These are phyloP conservation scores for Coriolopsis trogii DNA, from an alignment of 1,284 basidiomycete species.

Conservation along the genomic window DNA sequence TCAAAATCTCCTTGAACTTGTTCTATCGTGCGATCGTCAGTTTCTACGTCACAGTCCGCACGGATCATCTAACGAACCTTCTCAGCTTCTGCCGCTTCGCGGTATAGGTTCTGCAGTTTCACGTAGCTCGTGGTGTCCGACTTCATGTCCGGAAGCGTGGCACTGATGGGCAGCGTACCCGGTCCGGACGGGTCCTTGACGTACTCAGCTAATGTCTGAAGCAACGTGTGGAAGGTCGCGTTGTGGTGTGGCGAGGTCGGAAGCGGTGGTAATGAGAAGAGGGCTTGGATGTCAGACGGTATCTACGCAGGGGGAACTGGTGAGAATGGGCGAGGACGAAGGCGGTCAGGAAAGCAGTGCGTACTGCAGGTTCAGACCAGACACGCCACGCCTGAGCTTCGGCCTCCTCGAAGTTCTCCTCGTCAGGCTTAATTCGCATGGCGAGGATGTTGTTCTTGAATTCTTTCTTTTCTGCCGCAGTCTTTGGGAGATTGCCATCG, in stretches of 20 bases:
- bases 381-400: slow-evolving; percentile 79
- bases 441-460: slow-evolving; percentile 72
- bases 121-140: slow-evolving; percentile 86
- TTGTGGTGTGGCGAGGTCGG: slow-evolving; percentile 44
- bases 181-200: slow-evolving; percentile 40
- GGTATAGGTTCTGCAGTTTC: slow-evolving; percentile 79
- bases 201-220: slow-evolving; percentile 75
- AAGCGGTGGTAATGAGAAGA: slow-evolving; percentile 51
- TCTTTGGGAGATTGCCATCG: slow-evolving; percentile 63
- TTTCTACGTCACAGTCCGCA: not conserved
- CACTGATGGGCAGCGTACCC: slow-evolving; percentile 50
- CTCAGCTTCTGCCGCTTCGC: slow-evolving; percentile 71
- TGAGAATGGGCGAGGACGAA: not conserved
- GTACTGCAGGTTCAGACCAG: slow-evolving; percentile 64
- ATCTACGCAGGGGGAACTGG: slow-evolving; percentile 41
- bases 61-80: slow-evolving; percentile 42
- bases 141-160: slow-evolving; percentile 95
- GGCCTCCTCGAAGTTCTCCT: slow-evolving; percentile 97
- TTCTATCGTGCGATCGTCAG: slow-evolving; percentile 9
- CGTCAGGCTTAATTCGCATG: slow-evolving; percentile 76
- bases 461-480: slow-evolving; percentile 70
- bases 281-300: slow-evolving; percentile 63
- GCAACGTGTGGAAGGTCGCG: slow-evolving; percentile 79
- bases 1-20: slow-evolving; percentile 31
- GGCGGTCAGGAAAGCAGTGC: not conserved